These are phyloP conservation scores for Macrophomina pseudophaseolina DNA, from an alignment of 2,329 filamentous ascomycete species.

Conservation along the genomic window DNA sequence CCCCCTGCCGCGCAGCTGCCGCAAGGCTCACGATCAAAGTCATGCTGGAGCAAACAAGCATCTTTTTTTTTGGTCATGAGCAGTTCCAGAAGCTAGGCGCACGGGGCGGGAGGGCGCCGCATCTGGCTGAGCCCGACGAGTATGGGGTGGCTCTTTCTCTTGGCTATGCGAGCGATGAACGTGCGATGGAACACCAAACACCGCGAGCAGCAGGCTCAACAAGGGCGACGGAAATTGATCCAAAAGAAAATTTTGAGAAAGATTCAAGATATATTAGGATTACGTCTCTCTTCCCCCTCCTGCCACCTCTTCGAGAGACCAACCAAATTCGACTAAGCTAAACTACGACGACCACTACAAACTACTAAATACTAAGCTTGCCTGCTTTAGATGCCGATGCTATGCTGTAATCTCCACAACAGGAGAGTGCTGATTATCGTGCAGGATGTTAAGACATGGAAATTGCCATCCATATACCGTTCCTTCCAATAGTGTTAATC, in stretches of 20 bases:
- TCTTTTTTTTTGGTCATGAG: too few species aligned
- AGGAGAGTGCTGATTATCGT: background rate
- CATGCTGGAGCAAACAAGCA: too few species aligned
- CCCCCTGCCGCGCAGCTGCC: too few species aligned
- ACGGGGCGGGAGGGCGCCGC: too few species aligned
- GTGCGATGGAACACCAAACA: background rate
- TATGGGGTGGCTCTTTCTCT: background rate
- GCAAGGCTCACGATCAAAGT: too few species aligned
- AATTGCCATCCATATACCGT: background rate
- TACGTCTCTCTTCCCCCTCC: background rate
- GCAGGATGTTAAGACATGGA: background rate
- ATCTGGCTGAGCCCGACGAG: too few species aligned
- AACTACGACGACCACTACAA: background rate
- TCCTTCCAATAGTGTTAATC: too few species aligned
- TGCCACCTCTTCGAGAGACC: background rate
- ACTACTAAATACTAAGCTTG: background rate
- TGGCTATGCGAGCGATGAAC: background rate
- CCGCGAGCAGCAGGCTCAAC: background rate
- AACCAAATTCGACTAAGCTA: background rate
- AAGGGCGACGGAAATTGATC: background rate
- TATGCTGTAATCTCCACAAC: background rate
- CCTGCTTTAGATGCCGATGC: slow-evolving; percentile 6
- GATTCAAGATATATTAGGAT: background rate
- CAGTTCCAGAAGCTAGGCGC: background rate
- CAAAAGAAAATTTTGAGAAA: too few species aligned